phyloP scores from a whole-genome alignment of 306 rosid genomes.

The Calophaca sinica region DNA sequence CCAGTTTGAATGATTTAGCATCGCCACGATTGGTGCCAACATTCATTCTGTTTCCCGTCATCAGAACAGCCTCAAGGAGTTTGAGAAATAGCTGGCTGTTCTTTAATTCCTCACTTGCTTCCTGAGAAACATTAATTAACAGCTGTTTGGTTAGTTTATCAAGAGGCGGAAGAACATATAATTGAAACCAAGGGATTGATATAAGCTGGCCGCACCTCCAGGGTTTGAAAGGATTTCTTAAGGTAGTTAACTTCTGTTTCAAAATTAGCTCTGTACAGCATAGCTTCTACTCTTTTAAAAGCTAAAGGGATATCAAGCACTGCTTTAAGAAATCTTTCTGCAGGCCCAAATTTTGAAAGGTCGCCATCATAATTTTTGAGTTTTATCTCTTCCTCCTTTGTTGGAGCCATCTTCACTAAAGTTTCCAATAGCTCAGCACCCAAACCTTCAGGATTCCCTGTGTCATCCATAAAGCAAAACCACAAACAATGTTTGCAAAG shows the following conservation, averaged over 20 bases:
- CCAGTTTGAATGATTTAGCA: conserved; percentile 92
- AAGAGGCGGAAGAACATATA: conserved; percentile 26
- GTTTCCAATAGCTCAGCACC: conserved; percentile 97
- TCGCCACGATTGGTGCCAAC: conserved; percentile 96
- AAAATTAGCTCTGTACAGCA: conserved; percentile 96
- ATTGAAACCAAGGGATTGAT: conserved; percentile 38
- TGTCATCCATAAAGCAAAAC: conserved; percentile 39
- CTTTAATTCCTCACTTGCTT: conserved; percentile 90
- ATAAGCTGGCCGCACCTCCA: conserved; percentile 64
- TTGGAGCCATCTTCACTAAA: conserved; percentile 98
- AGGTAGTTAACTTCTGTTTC: conserved; percentile 90
- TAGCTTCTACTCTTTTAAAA: conserved; percentile 95
- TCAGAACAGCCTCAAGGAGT: conserved; percentile 97
- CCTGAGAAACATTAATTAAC: conserved; percentile 56
- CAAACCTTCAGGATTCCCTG: conserved; percentile 94
- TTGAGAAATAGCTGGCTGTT: conserved; percentile 87
- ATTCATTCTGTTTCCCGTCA: conserved; percentile 98
- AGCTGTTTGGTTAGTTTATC: conserved; percentile 38
- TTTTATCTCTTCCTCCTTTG: conserved; percentile 97
- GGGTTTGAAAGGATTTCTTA: conserved; percentile 83
- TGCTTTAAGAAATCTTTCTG: conserved; percentile 90
- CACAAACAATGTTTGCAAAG: conserved; percentile 40
- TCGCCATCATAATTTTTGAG: conserved; percentile 77
- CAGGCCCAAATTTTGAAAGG: conserved; percentile 83
- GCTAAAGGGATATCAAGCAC: conserved; percentile 93